A percentile compares a stretch with the other conserved stretches of the same genome.
phyloP scores from a whole-genome alignment of 768 basidiomycete species.

The Naganishia kalamii region DNA sequence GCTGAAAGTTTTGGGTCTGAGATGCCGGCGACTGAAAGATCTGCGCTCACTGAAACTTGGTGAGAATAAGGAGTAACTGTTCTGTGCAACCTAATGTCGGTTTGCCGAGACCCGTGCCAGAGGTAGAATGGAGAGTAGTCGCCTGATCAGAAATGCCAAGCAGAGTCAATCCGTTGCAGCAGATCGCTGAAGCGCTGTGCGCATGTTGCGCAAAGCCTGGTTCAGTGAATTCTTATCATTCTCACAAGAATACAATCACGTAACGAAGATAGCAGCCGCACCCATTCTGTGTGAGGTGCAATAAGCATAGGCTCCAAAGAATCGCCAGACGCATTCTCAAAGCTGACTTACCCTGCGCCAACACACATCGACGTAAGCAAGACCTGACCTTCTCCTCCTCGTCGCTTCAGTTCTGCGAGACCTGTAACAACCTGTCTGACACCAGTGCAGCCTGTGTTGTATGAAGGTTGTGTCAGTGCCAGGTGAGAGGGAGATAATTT shows the following conservation, averaged over 20 bases:
- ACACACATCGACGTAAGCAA: slow-evolving; percentile 88
- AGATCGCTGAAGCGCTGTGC: too few relatives aligned
- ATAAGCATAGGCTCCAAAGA: neutral
- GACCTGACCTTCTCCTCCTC: slow-evolving; percentile 47
- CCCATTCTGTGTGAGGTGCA: slow-evolving; percentile 61
- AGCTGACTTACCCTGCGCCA: slow-evolving; percentile 30
- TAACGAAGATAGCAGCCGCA: slow-evolving; percentile 69
- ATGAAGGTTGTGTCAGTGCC: neutral
- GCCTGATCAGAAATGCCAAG: too few relatives aligned
- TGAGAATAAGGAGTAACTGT: too few relatives aligned
- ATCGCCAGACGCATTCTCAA: neutral
- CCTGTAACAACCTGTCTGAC: slow-evolving; percentile 79
- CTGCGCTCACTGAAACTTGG: too few relatives aligned
- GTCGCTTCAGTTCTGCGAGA: slow-evolving; percentile 51
- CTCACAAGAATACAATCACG: neutral
- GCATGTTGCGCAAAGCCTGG: too few relatives aligned
- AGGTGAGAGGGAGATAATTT: slow-evolving; percentile 2
- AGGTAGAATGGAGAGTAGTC: too few relatives aligned
- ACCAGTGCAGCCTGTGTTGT: slow-evolving; percentile 57
- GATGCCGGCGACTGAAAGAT: too few relatives aligned
- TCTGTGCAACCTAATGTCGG: too few relatives aligned
- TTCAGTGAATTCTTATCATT: neutral
- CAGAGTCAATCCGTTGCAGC: too few relatives aligned
- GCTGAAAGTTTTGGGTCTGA: too few relatives aligned
- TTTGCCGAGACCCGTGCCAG: too few relatives aligned